Percentiles rank a stretch among this genome's conserved stretches.
Conservation (phyloP, 768 basidiomycete species). For the Boletus tomentosulus region DNA sequence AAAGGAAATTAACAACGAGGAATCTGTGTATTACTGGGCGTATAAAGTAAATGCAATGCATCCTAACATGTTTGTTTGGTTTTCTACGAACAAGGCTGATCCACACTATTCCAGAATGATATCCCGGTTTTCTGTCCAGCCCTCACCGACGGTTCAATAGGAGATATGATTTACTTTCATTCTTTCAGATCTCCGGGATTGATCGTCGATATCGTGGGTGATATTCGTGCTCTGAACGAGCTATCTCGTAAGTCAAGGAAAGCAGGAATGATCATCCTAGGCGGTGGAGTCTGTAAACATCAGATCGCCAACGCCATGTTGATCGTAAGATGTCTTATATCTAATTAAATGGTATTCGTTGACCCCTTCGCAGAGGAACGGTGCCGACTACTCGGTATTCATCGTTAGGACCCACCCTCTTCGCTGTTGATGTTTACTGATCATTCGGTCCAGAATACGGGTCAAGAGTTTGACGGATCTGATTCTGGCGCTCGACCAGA, state of each 20-base stretch:
- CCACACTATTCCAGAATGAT: constrained; percentile 64
- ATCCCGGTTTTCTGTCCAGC: constrained; percentile 99
- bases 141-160: constrained; percentile 94
- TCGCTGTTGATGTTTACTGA: background rate
- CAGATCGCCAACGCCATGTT: constrained; percentile 99
- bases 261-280: constrained; percentile 97
- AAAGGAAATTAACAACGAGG: constrained; percentile 95
- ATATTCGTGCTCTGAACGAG: constrained; percentile 91
- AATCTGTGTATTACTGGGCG: constrained; percentile 98
- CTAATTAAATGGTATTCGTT: background rate
- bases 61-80: constrained; percentile 8
- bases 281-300: constrained; percentile 98
- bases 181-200: constrained; percentile 86
- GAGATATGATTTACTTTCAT: constrained; percentile 99
- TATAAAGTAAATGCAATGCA: constrained; percentile 74
- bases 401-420: constrained; percentile 52
- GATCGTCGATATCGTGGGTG: constrained; percentile 88
- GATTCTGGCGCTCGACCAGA: constrained; percentile 97
- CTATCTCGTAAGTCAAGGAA: constrained; percentile 80
- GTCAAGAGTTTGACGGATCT: constrained; percentile 98
- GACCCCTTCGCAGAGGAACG: constrained; percentile 68
- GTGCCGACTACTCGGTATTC: constrained; percentile 95
- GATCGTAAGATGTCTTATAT: constrained; percentile 55
- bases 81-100: constrained; percentile 25
- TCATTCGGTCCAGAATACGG: constrained; percentile 68